Conservation (phyloP, 2,329 filamentous ascomycete species). For the Plectosphaerella plurivora region DNA sequence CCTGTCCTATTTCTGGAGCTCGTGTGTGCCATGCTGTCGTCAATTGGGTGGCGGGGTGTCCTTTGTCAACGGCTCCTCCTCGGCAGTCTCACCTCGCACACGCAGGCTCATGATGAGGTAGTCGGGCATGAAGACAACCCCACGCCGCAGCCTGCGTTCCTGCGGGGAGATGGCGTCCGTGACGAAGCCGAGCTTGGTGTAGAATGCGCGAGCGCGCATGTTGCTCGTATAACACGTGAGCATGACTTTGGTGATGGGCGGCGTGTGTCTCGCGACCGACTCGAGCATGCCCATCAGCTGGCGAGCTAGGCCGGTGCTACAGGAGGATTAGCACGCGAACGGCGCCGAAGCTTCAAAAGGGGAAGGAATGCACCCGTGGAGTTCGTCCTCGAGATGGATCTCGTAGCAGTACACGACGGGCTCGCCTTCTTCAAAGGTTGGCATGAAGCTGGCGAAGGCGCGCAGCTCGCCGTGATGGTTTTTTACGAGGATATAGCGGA, state of each 20-base stretch:
- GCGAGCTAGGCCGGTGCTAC: constrained; percentile 58
- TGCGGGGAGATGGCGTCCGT: constrained; percentile 52
- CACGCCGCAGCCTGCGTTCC: constrained; percentile 47
- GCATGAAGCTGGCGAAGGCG: constrained; percentile 65
- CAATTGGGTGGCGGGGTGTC: not conserved
- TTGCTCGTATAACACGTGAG: constrained; percentile 68
- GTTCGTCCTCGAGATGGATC: constrained; percentile 57
- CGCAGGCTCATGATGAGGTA: constrained; percentile 57
- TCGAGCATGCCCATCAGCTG: constrained; percentile 55
- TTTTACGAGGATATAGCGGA: constrained; percentile 65
- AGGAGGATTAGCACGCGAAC: not conserved
- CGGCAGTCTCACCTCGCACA: constrained; percentile 14
- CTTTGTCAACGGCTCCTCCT: not conserved
- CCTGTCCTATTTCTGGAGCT: too few relatives aligned
- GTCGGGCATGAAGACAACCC: constrained; percentile 48
- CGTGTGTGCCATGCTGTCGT: too few relatives aligned
- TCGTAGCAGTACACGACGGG: constrained; percentile 76
- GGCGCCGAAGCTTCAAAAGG: not conserved
- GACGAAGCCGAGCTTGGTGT: constrained; percentile 54
- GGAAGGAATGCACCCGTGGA: constrained; percentile 44
- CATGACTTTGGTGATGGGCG: constrained; percentile 62
- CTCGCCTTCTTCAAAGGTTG: constrained; percentile 62
- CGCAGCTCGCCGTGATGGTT: constrained; percentile 25
- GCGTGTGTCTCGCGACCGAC: constrained; percentile 46
- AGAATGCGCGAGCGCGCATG: constrained; percentile 51